These are phyloP conservation scores for Voacanga thouarsii DNA, from an alignment of 257 asterid genomes.

Conservation along the genomic window DNA sequence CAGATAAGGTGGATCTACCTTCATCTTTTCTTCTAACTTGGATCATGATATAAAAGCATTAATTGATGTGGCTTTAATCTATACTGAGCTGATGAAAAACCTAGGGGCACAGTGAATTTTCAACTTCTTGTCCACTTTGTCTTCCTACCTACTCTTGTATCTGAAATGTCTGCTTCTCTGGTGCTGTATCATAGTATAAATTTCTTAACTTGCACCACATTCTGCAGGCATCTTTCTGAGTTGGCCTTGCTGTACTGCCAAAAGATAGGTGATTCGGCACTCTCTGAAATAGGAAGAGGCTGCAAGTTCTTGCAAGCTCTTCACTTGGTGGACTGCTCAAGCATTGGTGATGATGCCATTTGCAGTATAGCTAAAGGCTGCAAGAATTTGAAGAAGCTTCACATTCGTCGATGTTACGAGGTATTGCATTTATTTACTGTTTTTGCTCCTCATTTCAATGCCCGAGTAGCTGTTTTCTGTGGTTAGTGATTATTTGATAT, in stretches of 20 bases:
- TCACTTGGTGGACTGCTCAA: conserved; percentile 91
- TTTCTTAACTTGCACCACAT: conserved; percentile 21
- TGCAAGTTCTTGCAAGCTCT: conserved; percentile 91
- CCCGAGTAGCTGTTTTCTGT: background rate
- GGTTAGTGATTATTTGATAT: background rate
- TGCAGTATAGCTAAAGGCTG: conserved; percentile 82
- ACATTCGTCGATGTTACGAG: conserved; percentile 92
- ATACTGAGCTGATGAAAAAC: background rate
- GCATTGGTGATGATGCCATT: conserved; percentile 77
- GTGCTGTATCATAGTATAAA: background rate
- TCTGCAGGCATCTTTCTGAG: conserved; percentile 70
- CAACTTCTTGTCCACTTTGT: conserved; percentile 3
- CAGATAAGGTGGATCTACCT: no score
- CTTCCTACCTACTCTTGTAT: background rate
- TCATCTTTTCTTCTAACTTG: background rate
- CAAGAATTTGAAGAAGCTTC: conserved; percentile 71
- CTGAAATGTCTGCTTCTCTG: background rate
- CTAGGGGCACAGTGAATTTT: background rate
- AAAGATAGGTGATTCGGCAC: conserved; percentile 59
- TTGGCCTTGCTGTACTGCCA: conserved; percentile 80
- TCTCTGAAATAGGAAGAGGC: conserved; percentile 78
- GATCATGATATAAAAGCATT: background rate
- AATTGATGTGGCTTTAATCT: background rate
- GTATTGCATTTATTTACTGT: conserved; percentile 28
- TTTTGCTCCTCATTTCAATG: conserved; percentile 2